These are phyloP conservation scores for Candida ulmi DNA, from an alignment of 805 yeast genomes.

Conservation along the genomic window DNA sequence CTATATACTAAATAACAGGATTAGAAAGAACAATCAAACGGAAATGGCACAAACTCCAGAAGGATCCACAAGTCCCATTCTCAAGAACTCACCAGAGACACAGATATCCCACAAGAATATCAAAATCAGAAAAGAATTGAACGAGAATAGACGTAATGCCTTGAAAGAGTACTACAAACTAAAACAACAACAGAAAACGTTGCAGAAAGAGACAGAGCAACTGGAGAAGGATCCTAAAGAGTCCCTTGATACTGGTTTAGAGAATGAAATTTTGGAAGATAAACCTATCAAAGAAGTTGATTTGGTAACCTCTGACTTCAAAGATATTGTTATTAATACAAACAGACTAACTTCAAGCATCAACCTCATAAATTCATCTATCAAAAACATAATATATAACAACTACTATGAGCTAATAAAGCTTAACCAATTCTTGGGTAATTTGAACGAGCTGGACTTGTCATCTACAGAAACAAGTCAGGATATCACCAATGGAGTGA, in stretches of 20 bases:
- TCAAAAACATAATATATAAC: constrained; percentile 68
- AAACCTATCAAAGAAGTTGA: constrained; percentile 21
- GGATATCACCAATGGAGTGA: no score
- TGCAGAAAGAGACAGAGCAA: constrained; percentile 4
- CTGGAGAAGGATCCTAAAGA: constrained; percentile 1
- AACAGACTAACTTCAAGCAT: constrained; percentile 38
- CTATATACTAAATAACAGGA: no score
- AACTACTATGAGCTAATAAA: constrained; percentile 71
- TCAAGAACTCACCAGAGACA: not conserved
- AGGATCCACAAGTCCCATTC: not conserved
- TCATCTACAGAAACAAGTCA: constrained; percentile 1
- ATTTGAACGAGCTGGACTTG: constrained; percentile 24
- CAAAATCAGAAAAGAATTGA: constrained; percentile 16
- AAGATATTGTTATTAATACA: constrained; percentile 29
- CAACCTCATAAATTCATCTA: constrained; percentile 51
- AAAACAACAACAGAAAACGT: constrained; percentile 23
- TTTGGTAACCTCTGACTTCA: constrained; percentile 24
- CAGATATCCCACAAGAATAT: constrained; percentile 21
- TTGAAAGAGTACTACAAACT: constrained; percentile 37
- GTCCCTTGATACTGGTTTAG: constrained; percentile 22
- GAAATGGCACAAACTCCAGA: not conserved
- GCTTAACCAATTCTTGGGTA: constrained; percentile 50
- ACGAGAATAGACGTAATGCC: constrained; percentile 32
- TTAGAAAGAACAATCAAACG: no score
- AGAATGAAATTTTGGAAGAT: constrained; percentile 21